phyloP scores from a whole-genome alignment of 2,329 filamentous ascomycete genomes.

The Elsinoe arachidis region DNA sequence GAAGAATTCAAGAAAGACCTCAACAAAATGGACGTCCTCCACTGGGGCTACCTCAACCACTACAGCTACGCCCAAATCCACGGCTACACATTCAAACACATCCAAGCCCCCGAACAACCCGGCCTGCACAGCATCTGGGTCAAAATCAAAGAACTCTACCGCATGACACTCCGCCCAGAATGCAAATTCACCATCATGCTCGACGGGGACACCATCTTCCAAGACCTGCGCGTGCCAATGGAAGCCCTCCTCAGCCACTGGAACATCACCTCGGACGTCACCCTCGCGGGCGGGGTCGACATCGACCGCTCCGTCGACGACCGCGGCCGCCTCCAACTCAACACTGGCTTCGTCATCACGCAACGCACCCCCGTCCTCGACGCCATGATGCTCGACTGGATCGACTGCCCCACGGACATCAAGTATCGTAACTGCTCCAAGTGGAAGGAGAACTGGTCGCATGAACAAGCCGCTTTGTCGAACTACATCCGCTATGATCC shows the following conservation, averaged over 20 bases:
- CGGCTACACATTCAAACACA: slow-evolving; percentile 43
- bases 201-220: slow-evolving; percentile 38
- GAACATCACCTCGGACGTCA: slow-evolving; percentile 33
- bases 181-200: slow-evolving; percentile 39
- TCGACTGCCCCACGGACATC: slow-evolving; percentile 25
- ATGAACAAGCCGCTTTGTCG: slow-evolving; percentile 28
- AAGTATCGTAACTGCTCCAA: slow-evolving; percentile 26
- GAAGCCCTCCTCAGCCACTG: slow-evolving; percentile 44
- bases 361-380: slow-evolving; percentile 29
- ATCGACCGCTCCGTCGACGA: slow-evolving; percentile 27
- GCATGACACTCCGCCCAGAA: slow-evolving; percentile 16
- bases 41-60: slow-evolving; percentile 24
- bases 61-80: slow-evolving; percentile 39
- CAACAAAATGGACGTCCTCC: neutral
- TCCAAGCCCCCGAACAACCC: slow-evolving; percentile 34
- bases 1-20: neutral
- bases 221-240: slow-evolving; percentile 36
- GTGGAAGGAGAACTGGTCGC: slow-evolving; percentile 25
- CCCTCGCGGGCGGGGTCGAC: slow-evolving; percentile 40
- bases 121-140: slow-evolving; percentile 41
- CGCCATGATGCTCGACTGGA: slow-evolving; percentile 27
- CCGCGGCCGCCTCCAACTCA: slow-evolving; percentile 28
- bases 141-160: slow-evolving; percentile 33
- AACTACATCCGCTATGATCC: slow-evolving; percentile 30
- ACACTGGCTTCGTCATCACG: slow-evolving; percentile 39